A percentile compares a stretch with the other conserved stretches of the same genome.
Evolutionary conservation across 352 stramenopile genomes (phyloP).

Genomic region (Globisporangium orthogonon): DNA sequence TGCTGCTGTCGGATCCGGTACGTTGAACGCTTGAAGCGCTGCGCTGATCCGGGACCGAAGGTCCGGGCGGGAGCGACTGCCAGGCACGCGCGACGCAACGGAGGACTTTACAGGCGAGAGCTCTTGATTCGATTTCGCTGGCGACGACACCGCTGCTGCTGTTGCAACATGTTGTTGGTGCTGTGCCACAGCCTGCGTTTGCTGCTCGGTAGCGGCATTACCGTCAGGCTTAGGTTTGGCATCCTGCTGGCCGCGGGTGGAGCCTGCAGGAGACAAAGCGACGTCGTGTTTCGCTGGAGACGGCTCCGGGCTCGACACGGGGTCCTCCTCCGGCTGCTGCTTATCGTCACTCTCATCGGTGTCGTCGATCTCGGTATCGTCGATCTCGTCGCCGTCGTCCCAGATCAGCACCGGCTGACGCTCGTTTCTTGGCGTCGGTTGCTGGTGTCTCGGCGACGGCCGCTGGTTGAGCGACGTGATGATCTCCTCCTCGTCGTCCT

Average conservation of each 20-base stretch:
- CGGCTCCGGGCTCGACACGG: constrained; percentile 5
- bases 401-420: not conserved
- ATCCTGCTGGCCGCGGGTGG: not conserved
- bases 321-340: not conserved
- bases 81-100: not conserved
- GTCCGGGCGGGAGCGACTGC: constrained; percentile 6
- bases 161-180: constrained; percentile 1
- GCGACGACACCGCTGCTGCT: not conserved
- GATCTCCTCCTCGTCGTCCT: constrained; percentile 10
- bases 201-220: constrained; percentile 5
- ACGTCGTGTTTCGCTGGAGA: not conserved
- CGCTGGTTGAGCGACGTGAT: constrained; percentile 1
- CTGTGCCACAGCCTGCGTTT: not conserved
- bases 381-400: constrained; percentile 3
- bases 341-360: not conserved
- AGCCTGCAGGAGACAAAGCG: not conserved
- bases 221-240: not conserved
- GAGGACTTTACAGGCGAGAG: constrained; percentile 2
- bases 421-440: not conserved
- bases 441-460: not conserved
- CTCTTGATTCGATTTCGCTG: not conserved
- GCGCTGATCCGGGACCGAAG: constrained; percentile 11
- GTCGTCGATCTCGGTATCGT: constrained; percentile 1
- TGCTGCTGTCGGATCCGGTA: not conserved
- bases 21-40: constrained; percentile 5